Conservation (phyloP, 2,329 filamentous ascomycete genomes). For the Hypoxylon sp. region DNA sequence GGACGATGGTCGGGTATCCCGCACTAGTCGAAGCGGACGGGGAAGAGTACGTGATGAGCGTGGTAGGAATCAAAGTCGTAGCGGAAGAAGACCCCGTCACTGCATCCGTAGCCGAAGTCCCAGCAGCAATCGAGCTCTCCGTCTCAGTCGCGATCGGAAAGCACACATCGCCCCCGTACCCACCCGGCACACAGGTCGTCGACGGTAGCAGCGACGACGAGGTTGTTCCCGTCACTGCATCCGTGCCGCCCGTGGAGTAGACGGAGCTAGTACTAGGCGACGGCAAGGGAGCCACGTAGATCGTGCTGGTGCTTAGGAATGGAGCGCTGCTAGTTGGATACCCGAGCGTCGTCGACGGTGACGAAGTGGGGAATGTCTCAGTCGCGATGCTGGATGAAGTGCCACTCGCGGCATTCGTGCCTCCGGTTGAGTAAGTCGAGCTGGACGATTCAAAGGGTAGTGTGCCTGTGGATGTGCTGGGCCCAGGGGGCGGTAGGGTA, state of each 20-base stretch:
- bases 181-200: slow-evolving; percentile 28
- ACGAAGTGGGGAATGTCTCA: slow-evolving; percentile 26
- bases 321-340: slow-evolving; percentile 13
- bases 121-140: background rate
- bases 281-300: background rate
- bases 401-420: slow-evolving; percentile 17
- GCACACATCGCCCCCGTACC: slow-evolving; percentile 32
- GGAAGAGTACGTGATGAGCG: slow-evolving; percentile 21
- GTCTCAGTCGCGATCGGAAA: slow-evolving; percentile 15
- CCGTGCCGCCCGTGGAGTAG: slow-evolving; percentile 18
- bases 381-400: slow-evolving; percentile 9
- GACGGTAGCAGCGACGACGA: background rate
- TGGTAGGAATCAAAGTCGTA: slow-evolving; percentile 24
- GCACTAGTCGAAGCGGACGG: slow-evolving; percentile 2
- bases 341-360: background rate
- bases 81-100: slow-evolving; percentile 10
- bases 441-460: too few relatives aligned
- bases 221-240: slow-evolving; percentile 13
- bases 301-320: slow-evolving; percentile 12
- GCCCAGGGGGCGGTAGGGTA: background rate
- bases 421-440: slow-evolving; percentile 10
- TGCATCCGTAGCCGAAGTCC: slow-evolving; percentile 20
- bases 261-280: background rate
- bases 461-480: slow-evolving; percentile 19
- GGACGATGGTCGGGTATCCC: slow-evolving; percentile 16